Percentiles rank a stretch among this genome's conserved stretches.
phyloP scores from a whole-genome alignment of 352 stramenopile species.

The Globisporangium recalcitrans region DNA sequence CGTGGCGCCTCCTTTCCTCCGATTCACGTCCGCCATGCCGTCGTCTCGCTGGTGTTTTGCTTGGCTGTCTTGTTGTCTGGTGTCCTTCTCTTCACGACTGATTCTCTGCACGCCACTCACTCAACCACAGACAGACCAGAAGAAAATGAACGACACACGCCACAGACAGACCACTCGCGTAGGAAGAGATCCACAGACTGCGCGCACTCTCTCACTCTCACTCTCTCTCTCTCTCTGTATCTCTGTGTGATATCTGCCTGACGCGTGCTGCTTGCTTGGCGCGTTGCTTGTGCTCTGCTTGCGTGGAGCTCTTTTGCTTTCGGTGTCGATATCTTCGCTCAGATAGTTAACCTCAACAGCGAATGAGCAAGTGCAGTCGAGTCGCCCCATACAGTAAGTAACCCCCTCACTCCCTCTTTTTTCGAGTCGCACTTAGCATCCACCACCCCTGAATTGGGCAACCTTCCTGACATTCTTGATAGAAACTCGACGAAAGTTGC shows the following conservation, averaged over 20 bases:
- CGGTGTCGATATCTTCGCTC: conserved; percentile 3
- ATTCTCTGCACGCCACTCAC: conserved; percentile 4
- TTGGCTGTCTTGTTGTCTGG: too few relatives aligned
- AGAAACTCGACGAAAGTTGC: background rate
- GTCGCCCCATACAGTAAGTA: background rate
- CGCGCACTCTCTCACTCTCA: background rate
- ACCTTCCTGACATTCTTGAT: background rate
- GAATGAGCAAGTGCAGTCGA: background rate
- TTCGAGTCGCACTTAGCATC: conserved; percentile 2
- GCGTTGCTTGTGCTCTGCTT: background rate
- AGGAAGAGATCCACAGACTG: background rate
- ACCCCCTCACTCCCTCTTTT: background rate
- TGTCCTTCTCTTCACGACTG: background rate
- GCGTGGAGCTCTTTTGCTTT: conserved; percentile 11
- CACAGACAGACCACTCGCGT: background rate
- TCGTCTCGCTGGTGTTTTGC: background rate
- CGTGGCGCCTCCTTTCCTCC: conserved; percentile 32
- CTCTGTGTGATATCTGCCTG: background rate
- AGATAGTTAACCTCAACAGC: background rate
- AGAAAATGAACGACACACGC: conserved; percentile 2
- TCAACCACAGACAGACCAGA: background rate
- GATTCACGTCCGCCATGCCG: conserved; percentile 42
- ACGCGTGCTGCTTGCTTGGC: conserved; percentile 10
- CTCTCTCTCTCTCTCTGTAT: background rate
- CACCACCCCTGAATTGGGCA: background rate